Conservation (phyloP, 805 yeast species). For the Saccharomycopsis javanensis region DNA sequence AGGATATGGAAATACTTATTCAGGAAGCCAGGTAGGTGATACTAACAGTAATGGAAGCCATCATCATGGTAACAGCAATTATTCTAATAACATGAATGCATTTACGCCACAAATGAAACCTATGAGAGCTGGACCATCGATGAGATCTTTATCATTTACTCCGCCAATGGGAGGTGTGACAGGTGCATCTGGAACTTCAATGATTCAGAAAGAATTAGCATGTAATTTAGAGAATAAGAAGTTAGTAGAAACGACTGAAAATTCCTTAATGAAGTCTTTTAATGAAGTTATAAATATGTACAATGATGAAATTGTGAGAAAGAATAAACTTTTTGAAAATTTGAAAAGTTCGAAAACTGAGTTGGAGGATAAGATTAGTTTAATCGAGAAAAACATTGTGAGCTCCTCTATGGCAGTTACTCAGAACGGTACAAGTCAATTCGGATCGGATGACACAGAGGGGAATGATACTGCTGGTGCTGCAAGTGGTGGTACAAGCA, state of each 20-base stretch:
- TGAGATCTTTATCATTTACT: not conserved
- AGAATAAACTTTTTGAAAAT: constrained; percentile 30
- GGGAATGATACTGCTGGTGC: not conserved
- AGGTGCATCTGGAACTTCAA: not conserved
- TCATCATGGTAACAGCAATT: not conserved
- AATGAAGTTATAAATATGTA: constrained; percentile 41
- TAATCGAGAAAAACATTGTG: constrained; percentile 15
- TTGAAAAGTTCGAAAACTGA: constrained; percentile 17
- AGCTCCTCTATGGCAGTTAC: constrained; percentile 7
- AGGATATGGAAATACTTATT: not conserved
- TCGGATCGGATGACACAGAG: not conserved
- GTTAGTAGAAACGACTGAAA: constrained; percentile 37
- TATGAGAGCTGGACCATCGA: not conserved
- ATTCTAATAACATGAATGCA: not conserved
- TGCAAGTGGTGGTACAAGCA: not conserved
- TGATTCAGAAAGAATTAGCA: not conserved
- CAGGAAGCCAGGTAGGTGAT: not conserved
- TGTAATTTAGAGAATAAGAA: not conserved
- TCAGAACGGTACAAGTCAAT: not conserved
- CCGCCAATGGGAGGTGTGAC: not conserved
- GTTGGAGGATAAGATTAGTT: constrained; percentile 4
- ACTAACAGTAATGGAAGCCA: not conserved
- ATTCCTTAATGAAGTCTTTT: constrained; percentile 41
- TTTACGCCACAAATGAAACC: constrained; percentile 1
- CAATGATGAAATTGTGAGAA: constrained; percentile 43